Percentiles rank a stretch among this genome's conserved stretches.
Evolutionary conservation across 2,329 filamentous ascomycete species (phyloP).

Genomic region (Emmonsiellopsis sp.): DNA sequence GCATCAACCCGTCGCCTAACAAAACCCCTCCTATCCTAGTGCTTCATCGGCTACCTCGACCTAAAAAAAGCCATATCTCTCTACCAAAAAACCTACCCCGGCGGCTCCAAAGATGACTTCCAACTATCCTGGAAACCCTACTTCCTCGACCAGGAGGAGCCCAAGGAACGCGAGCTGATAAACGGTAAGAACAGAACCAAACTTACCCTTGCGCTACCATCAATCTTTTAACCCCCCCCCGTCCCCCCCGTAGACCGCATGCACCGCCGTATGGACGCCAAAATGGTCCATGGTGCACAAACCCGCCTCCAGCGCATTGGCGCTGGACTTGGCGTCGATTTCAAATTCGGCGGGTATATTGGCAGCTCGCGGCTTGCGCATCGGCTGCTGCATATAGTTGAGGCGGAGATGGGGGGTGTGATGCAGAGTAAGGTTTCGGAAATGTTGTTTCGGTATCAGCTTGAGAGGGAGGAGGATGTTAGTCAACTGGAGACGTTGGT

Average conservation of each 20-base stretch:
- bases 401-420: not conserved
- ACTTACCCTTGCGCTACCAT: not conserved
- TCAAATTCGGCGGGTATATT: constrained; percentile 14
- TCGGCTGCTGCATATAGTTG: constrained; percentile 8
- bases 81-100: constrained; percentile 12
- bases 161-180: constrained; percentile 8
- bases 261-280: constrained; percentile 9
- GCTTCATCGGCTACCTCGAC: constrained; percentile 11
- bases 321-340: constrained; percentile 7
- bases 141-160: constrained; percentile 10
- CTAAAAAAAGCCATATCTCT: constrained; percentile 10
- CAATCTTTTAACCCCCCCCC: not conserved
- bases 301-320: constrained; percentile 13
- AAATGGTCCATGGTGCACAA: constrained; percentile 12
- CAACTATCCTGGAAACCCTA: constrained; percentile 10
- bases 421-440: constrained; percentile 10
- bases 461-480: constrained; percentile 14
- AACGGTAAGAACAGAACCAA: constrained; percentile 5
- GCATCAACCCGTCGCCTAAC: not conserved
- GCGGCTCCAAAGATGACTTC: constrained; percentile 8
- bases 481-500: constrained; percentile 8
- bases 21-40: constrained; percentile 2
- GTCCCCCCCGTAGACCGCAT: constrained; percentile 12
- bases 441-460: constrained; percentile 12
- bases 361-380: constrained; percentile 15